Percentiles rank a stretch among this genome's conserved stretches.
Evolutionary conservation across 768 basidiomycete species (phyloP).

Genomic region (Leccinum barrowsii): DNA sequence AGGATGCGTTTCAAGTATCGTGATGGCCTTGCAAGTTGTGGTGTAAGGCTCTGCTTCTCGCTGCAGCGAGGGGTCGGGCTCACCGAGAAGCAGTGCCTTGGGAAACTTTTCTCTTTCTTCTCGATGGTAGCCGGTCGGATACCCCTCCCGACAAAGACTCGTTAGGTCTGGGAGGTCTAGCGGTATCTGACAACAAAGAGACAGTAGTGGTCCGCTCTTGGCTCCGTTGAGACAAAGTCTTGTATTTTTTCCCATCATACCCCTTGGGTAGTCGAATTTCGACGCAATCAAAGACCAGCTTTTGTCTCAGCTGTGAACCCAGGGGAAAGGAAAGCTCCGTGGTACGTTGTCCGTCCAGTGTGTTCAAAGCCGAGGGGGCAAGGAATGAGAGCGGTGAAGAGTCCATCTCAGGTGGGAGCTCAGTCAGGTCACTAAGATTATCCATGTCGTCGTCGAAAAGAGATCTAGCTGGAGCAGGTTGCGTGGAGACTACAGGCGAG

Average conservation of each 20-base stretch:
- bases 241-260: constrained; percentile 3
- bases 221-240: constrained; percentile 2
- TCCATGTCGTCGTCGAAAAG: constrained; percentile 10
- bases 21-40: constrained; percentile 23
- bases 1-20: not conserved
- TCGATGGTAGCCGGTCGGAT: not conserved
- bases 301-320: constrained; percentile 6
- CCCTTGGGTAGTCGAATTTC: constrained; percentile 16
- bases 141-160: not conserved
- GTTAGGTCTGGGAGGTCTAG: not conserved
- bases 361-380: not conserved
- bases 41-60: constrained; percentile 28
- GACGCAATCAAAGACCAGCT: constrained; percentile 23
- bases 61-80: constrained; percentile 28
- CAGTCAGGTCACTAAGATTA: constrained; percentile 29
- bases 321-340: not conserved
- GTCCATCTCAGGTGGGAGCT: constrained; percentile 24
- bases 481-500: not conserved
- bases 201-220: constrained; percentile 9
- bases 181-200: not conserved
- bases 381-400: constrained; percentile 9
- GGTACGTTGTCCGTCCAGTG: not conserved
- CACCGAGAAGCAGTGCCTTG: constrained; percentile 30
- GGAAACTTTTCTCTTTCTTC: constrained; percentile 19
- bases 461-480: not conserved